Evolutionary conservation across 2,329 filamentous ascomycete genomes (phyloP), one percentile per base, ranked within the genome.

Genomic region (Septoria petroselini): DNA sequence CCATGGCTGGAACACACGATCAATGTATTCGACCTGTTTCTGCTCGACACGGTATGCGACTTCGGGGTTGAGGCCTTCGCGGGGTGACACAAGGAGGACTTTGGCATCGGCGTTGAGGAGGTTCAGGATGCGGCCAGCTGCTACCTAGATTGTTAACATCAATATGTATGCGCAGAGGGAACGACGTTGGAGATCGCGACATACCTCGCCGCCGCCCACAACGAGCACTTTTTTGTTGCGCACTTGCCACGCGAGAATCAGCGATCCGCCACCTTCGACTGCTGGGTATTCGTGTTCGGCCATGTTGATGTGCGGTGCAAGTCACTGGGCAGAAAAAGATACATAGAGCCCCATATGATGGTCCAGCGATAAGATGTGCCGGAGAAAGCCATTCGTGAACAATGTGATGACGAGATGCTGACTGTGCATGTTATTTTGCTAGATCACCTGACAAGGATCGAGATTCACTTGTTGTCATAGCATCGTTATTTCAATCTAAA

Each of bases 161-260:
- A 47, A 30, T 34, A 27, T 41, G 30, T 41, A 45, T 44, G 35
- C 41, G 17, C 34, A 21, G 31, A 37, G 23, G 37, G 43, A 40
- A 29, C n/a, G 15, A 33, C 27, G 33, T 21, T 15, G 30, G 25
- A 19, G 37, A 14, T 15, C 29, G 53, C 33, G 17, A 46, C 80
- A 60, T 74, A 95, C 91, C 79, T 97, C 91, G 70, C 93, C 93
- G 62, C 93, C 93, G 58, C 93, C 93, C 6, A 98, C 82, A 3
- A 98, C 87, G n/a, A 98, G 74, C 12, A 97, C 85, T 58, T 83
- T 82, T 71, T 94, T 96, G 69, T 85, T 84, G 66, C 83, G 86
- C 63, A 95, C 84, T 73, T 97, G 93, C 91, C 91, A 98, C 66
- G 93, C 93, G 44, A 98, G 76, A 57, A 98, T 93, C 58, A 98